Base-by-base conservation (phyloP, 139 green algal species). In the Microglena sp. region DNA sequence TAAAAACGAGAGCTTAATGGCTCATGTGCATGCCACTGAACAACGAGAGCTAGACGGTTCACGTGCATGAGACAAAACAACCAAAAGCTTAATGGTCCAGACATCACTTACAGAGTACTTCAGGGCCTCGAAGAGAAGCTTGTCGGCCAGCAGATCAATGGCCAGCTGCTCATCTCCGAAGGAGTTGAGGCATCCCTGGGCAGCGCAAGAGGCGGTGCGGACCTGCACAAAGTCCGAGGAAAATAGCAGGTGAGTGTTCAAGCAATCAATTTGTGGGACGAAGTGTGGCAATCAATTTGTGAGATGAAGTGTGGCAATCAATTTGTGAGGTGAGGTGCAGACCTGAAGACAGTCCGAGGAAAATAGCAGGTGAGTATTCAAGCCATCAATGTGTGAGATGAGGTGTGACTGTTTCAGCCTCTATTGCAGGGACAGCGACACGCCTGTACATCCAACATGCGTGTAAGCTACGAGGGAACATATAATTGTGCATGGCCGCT, bases 81-180 rank as follows among this genome's bases (percentile, higher is more conserved):
- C n/a, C n/a, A n/a, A n/a, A n/a, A n/a, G n/a, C n/a, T n/a, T n/a
- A n/a, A n/a, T n/a, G n/a, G n/a, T n/a, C n/a, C n/a, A 11, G 15
- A 11, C 40, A 30, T n/a, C 0, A 62, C 77, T 79, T 66, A 89
- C 83, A 5, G 80, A 91, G 87, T 84, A 96, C 34, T 75, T 75
- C 2, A 95, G 82, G 4, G 88, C 85, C 78, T 97, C 90, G 55
- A 96, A 96, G 62, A 97, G 85, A 65, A 96, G 77, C 66, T 95
- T 95, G 85, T 97, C 90, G 21, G 90, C 90, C 44, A 95, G 73
- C 78, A 96, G 72, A 82, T 97, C 90, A 6, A 97, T 82, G 2
- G 88, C 87, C 68, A 97, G 83, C 87, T 97, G 90, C 81, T 96
- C 90, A 58, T 97, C 90, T 26, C 90, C 90, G 63, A 97, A 96